Percentiles rank a stretch among this genome's conserved stretches.
Evolutionary conservation across 2,329 filamentous ascomycete species (phyloP).

Genomic region (Aspergillus pseudoglaucus): DNA sequence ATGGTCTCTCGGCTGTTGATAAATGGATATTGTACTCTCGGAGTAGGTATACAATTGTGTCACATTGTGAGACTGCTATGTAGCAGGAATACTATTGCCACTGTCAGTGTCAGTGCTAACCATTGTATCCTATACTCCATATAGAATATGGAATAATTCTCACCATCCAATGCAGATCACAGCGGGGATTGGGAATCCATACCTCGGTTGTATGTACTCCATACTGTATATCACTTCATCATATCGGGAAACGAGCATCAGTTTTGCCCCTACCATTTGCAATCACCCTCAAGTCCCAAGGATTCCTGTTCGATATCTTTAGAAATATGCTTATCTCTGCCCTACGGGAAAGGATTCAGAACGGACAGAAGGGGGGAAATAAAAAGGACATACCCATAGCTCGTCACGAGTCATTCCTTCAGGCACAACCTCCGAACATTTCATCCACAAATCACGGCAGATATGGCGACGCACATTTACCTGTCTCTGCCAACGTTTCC

Average conservation of each 20-base stretch:
- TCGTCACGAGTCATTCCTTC: constrained; percentile 44
- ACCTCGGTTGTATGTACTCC: background rate
- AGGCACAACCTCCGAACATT: constrained; percentile 42
- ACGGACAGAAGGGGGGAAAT: background rate
- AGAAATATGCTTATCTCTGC: too few relatives aligned
- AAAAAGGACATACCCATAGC: constrained; percentile 43
- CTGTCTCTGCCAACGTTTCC: constrained; percentile 39
- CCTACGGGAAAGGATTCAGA: background rate
- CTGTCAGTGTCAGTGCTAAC: background rate
- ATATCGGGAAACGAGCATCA: background rate
- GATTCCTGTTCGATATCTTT: constrained; percentile 20
- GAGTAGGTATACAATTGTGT: background rate
- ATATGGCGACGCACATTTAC: constrained; percentile 42
- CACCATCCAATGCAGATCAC: background rate
- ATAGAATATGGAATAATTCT: background rate
- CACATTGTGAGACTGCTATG: background rate
- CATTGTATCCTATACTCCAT: background rate
- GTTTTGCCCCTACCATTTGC: constrained; percentile 13
- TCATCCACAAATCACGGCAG: constrained; percentile 45
- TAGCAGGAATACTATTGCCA: background rate
- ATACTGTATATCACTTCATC: background rate
- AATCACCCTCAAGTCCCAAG: constrained; percentile 31
- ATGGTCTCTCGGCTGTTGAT: background rate
- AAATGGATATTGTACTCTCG: background rate
- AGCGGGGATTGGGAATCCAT: background rate